Conservation (phyloP, 2,329 filamentous ascomycete genomes). For the Cladosporium colombiae region DNA sequence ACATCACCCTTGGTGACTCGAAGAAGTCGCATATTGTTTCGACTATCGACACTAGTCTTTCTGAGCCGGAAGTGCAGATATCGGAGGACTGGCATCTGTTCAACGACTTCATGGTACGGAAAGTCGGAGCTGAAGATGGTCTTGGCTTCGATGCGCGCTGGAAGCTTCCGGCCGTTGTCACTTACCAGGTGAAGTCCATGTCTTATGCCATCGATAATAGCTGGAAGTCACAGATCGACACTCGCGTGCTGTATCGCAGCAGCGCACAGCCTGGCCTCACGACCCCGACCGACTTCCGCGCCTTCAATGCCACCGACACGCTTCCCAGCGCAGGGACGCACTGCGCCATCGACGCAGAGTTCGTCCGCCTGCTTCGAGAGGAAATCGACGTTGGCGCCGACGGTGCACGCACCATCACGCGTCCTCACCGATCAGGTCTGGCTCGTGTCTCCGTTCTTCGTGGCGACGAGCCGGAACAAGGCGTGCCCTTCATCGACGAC, state of each 20-base stretch:
- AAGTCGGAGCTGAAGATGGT: conserved; percentile 78
- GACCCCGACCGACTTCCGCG: conserved; percentile 29
- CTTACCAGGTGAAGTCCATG: conserved; percentile 79
- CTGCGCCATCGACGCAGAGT: conserved; percentile 92
- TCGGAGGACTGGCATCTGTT: conserved; percentile 89
- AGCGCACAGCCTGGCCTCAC: conserved; percentile 49
- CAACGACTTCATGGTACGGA: conserved; percentile 91
- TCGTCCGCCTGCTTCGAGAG: conserved; percentile 87
- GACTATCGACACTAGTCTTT: conserved; percentile 78
- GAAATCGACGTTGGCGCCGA: conserved; percentile 97
- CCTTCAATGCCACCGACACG: conserved; percentile 47
- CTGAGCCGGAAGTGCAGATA: conserved; percentile 59
- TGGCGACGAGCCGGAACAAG: conserved; percentile 74
- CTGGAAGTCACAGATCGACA: conserved; percentile 85
- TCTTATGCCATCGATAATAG: conserved; percentile 80
- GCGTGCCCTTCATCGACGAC: conserved; percentile 90
- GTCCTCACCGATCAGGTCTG: conserved; percentile 85
- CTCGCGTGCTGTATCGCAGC: conserved; percentile 78
- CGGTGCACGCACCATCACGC: conserved; percentile 85
- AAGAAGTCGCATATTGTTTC: conserved; percentile 90
- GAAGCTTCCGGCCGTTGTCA: conserved; percentile 87
- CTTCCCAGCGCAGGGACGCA: conserved; percentile 63
- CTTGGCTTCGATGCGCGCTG: conserved; percentile 85
- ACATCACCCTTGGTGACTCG: conserved; percentile 81
- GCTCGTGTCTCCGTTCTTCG: conserved; percentile 91